Conservation (phyloP, 495 filamentous ascomycete species). For the Penicillium cosmopolitanum region DNA sequence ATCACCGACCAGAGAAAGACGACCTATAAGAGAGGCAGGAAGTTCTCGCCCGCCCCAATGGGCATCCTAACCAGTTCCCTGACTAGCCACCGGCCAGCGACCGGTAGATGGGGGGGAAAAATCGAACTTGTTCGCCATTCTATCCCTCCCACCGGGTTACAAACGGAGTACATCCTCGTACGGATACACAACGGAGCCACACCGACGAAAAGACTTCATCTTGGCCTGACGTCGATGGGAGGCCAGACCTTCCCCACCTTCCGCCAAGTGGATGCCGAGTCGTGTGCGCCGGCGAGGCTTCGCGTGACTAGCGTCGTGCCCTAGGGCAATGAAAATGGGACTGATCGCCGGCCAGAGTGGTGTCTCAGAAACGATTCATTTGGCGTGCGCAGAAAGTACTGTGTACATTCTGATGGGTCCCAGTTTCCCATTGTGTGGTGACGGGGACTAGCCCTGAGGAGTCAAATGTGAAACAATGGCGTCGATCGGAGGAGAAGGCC, state of each 20-base stretch:
- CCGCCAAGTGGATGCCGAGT: conserved; percentile 3
- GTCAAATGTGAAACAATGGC: conserved; percentile 7
- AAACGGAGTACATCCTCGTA: background rate
- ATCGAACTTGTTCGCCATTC: background rate
- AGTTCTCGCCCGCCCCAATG: background rate
- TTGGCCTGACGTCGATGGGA: conserved; percentile 3
- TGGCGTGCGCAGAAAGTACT: background rate
- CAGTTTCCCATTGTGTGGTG: background rate
- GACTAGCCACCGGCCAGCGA: background rate
- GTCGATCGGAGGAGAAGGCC: conserved; percentile 5
- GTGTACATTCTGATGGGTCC: background rate
- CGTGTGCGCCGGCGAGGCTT: conserved; percentile 1
- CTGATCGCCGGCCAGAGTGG: background rate
- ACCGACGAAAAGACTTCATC: conserved; percentile 1
- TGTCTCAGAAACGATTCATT: conserved; percentile 1
- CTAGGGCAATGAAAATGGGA: background rate
- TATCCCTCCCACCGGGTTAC: conserved; percentile 2
- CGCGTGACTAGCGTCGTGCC: conserved; percentile 2
- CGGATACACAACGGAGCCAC: background rate
- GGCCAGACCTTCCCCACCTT: background rate
- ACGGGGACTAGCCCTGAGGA: background rate
- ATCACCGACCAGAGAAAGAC: background rate
- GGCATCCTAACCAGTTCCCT: background rate
- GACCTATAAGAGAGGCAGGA: background rate
- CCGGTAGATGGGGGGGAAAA: background rate